Evolutionary conservation across 306 rosid species (phyloP), one percentile per base, ranked within the genome.

Genomic region (Cucurbita maxima): DNA sequence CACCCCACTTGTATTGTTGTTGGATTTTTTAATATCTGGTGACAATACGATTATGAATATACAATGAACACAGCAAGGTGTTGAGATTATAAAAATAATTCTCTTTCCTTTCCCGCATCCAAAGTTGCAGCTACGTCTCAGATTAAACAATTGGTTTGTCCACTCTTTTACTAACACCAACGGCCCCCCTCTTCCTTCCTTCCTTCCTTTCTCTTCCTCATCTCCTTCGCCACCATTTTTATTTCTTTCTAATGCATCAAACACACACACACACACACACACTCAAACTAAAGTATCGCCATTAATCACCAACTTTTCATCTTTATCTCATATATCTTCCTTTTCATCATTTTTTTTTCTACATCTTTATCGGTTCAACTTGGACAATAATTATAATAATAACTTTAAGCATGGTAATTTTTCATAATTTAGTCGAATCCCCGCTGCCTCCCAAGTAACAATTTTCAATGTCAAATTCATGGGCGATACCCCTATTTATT

Each of bases 91-190:
- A 47, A 68, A 44, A 68, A 47, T 45, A 44, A 45, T 6, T 67
- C 20, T 45, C 16, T 67, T 41, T 18, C 41, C 56, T 10, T 44
- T 68, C 7, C 13, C 40, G 12, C 40, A 47, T 22, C 52, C 73
- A 45, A 47, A 25, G 54, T 12, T 47, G 57, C 73, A 68, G 56
- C 57, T 67, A 45, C 34, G 40, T 12, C 6, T 67, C 55, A 45
- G 55, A 45, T 47, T 66, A 47, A 68, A 68, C 36, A 44, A 68
- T 68, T 68, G 19, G 37, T 68, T 22, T 68, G 73, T 68, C 73
- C 73, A 68, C 73, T 22, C 73, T 47, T 68, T 68, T 47, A 20
- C 56, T 12, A 47, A 68, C 73, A 68, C 8, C 45, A 47, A 68
- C 10, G 73, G 73, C 40, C 73, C 73, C 73, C 22, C 56, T 30